A percentile compares a stretch with the other conserved stretches of the same genome.
phyloP scores from a whole-genome alignment of 1,284 basidiomycete species.

The Pseudozyma thailandica region DNA sequence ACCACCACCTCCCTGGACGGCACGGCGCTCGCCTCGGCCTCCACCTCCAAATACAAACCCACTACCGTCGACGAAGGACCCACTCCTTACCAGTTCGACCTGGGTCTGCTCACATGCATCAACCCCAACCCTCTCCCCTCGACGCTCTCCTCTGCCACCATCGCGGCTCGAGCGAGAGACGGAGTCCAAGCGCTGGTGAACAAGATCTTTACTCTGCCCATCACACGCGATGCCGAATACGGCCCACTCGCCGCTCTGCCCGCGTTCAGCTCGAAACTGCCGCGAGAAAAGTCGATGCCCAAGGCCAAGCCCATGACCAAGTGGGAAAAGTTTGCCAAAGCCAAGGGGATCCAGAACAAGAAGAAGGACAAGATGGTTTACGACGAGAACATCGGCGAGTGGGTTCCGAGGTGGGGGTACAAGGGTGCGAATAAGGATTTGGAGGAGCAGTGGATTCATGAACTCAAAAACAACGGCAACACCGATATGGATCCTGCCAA shows the following conservation, averaged over 20 bases:
- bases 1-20: slow-evolving; percentile 39
- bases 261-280: slow-evolving; percentile 75
- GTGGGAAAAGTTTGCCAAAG: slow-evolving; percentile 94
- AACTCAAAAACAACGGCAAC: slow-evolving; percentile 83
- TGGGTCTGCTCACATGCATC: slow-evolving; percentile 83
- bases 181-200: slow-evolving; percentile 85
- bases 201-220: slow-evolving; percentile 84
- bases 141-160: slow-evolving; percentile 77
- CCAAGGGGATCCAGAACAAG: slow-evolving; percentile 85
- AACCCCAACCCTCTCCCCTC: slow-evolving; percentile 87
- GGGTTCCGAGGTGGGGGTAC: slow-evolving; percentile 91
- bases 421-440: slow-evolving; percentile 81
- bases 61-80: slow-evolving; percentile 73
- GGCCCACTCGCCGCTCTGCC: slow-evolving; percentile 88
- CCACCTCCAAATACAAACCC: slow-evolving; percentile 45
- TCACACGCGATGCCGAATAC: slow-evolving; percentile 76
- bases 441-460: slow-evolving; percentile 92
- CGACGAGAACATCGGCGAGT: slow-evolving; percentile 94
- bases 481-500: slow-evolving; percentile 81
- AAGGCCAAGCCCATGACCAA: slow-evolving; percentile 92
- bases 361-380: slow-evolving; percentile 84
- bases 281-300: slow-evolving; percentile 90
- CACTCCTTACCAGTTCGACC: slow-evolving; percentile 82
- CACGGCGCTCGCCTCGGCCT: slow-evolving; percentile 34
- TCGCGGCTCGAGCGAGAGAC: slow-evolving; percentile 83